phyloP scores from a whole-genome alignment of 257 asterid species.

The Solanum tacnaense region DNA sequence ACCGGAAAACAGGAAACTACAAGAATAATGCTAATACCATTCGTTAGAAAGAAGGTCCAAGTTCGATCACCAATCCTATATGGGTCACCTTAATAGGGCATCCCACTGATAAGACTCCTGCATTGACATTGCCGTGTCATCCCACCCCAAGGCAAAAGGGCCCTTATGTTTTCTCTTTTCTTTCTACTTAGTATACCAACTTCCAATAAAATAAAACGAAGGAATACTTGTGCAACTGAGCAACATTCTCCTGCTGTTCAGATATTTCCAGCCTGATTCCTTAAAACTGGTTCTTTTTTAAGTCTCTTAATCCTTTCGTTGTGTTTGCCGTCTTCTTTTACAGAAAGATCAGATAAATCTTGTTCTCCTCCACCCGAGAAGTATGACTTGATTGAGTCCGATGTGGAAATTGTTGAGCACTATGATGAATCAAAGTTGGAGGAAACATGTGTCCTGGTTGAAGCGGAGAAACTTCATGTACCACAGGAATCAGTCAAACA shows the following conservation, averaged over 20 bases:
- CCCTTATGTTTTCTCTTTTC: not conserved
- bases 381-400: conserved; percentile 9
- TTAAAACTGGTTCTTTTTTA: not conserved
- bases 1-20: not conserved
- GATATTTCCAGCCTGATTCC: not conserved
- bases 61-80: not conserved
- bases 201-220: no score
- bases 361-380: conserved; percentile 21
- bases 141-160: not conserved
- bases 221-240: not conserved
- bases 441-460: conserved; percentile 60
- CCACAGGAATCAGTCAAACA: conserved; percentile 20
- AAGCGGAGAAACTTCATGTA: conserved; percentile 18
- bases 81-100: not conserved
- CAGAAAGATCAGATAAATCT: conserved; percentile 23
- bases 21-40: not conserved
- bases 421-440: conserved; percentile 23
- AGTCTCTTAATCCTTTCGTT: not conserved
- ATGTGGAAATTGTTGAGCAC: conserved; percentile 12
- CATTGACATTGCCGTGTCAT: not conserved
- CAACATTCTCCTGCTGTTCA: not conserved
- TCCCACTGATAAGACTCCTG: not conserved
- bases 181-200: not conserved
- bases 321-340: not conserved
- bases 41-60: not conserved